Evolutionary conservation across 2,329 filamentous ascomycete genomes (phyloP).

Genomic region (Cordyceps farinosa): DNA sequence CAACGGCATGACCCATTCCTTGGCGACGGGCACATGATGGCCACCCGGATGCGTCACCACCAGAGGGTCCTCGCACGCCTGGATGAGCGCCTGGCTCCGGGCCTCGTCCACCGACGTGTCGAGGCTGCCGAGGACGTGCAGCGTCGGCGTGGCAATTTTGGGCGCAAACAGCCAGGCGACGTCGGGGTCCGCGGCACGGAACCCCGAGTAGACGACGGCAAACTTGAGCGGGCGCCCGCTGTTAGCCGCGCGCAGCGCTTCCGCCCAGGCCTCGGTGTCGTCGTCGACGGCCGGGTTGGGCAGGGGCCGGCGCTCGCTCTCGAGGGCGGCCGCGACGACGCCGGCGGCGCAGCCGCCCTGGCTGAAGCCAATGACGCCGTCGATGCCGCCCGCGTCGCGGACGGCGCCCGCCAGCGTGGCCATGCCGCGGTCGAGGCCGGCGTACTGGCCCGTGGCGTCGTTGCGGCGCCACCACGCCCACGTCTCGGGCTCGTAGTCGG

Average conservation of each 20-base stretch:
- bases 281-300: conserved; percentile 27
- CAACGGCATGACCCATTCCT: conserved; percentile 74
- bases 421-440: conserved; percentile 67
- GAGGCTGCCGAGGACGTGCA: conserved; percentile 79
- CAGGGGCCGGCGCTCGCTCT: conserved; percentile 37
- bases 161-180: conserved; percentile 69
- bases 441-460: conserved; percentile 61
- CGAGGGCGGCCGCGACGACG: conserved; percentile 69
- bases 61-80: conserved; percentile 54
- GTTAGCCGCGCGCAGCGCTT: conserved; percentile 48
- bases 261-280: conserved; percentile 39
- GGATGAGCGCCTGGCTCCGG: conserved; percentile 63
- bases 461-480: conserved; percentile 82
- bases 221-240: conserved; percentile 56
- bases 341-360: conserved; percentile 73
- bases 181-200: conserved; percentile 58
- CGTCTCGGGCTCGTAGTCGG: conserved; percentile 57
- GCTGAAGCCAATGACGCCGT: conserved; percentile 78
- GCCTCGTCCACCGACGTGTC: conserved; percentile 85
- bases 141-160: conserved; percentile 67
- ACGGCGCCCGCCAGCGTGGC: conserved; percentile 59
- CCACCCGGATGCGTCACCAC: conserved; percentile 76
- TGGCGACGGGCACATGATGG: conserved; percentile 81
- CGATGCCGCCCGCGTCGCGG: conserved; percentile 61
- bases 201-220: conserved; percentile 73